Conservation (phyloP, 495 filamentous ascomycete species). For the Peziza echinospora region DNA sequence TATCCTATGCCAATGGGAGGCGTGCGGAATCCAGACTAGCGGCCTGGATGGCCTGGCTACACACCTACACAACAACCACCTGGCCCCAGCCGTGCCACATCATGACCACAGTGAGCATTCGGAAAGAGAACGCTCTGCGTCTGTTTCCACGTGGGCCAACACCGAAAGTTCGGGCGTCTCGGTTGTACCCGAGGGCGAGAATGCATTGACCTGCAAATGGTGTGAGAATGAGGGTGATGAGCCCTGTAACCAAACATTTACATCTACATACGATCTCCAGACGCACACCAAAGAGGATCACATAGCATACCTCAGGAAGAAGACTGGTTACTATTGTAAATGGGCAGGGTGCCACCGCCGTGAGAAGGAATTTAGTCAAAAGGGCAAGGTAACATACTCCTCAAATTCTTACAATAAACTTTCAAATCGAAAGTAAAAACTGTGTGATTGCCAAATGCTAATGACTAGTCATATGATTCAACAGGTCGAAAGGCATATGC, state of each 20-base stretch:
- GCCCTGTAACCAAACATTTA: slow-evolving; percentile 9
- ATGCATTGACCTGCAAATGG: slow-evolving; percentile 3
- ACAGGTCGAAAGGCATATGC: slow-evolving; percentile 34
- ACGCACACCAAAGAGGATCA: slow-evolving; percentile 24
- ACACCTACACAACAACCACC: slow-evolving; percentile 13
- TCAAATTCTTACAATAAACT: background rate
- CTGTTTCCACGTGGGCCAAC: too few species aligned
- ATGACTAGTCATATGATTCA: background rate
- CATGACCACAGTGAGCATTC: background rate
- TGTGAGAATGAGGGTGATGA: background rate
- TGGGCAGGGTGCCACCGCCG: slow-evolving; percentile 28
- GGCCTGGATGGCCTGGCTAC: slow-evolving; percentile 11
- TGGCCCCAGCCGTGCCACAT: slow-evolving; percentile 2
- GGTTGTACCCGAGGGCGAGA: background rate
- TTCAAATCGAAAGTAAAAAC: too few species aligned
- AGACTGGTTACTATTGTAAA: slow-evolving; percentile 24
- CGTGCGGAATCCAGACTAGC: slow-evolving; percentile 10
- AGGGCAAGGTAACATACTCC: slow-evolving; percentile 25
- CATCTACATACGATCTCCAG: slow-evolving; percentile 19
- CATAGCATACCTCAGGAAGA: slow-evolving; percentile 21
- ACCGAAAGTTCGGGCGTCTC: background rate
- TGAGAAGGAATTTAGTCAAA: slow-evolving; percentile 28
- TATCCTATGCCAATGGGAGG: slow-evolving; percentile 15
- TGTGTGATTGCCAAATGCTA: too few species aligned
- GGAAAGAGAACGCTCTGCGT: background rate